Conservation (phyloP, 1,139 yeast species). For the Kluyveromyces sp. region DNA sequence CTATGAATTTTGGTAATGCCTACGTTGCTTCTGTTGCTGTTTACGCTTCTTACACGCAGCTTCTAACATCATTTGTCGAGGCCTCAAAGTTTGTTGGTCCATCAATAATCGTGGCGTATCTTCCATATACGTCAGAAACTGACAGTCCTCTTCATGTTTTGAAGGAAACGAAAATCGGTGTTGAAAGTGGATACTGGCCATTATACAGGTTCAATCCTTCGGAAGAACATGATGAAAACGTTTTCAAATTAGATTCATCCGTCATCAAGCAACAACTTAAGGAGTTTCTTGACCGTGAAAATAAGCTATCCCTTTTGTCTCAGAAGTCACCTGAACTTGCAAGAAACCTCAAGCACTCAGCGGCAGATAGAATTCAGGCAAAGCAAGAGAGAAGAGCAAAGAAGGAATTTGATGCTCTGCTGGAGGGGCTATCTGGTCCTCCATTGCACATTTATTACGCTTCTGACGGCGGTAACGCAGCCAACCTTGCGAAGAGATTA, state of each 20-base stretch:
- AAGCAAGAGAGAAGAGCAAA: slow-evolving; percentile 66
- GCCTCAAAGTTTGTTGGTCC: slow-evolving; percentile 89
- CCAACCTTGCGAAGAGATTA: slow-evolving; percentile 71
- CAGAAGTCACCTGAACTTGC: slow-evolving; percentile 68
- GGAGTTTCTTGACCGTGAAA: slow-evolving; percentile 82
- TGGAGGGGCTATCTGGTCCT: slow-evolving; percentile 89
- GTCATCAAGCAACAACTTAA: slow-evolving; percentile 69
- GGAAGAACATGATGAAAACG: slow-evolving; percentile 40
- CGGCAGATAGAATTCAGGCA: slow-evolving; percentile 53
- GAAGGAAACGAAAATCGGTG: slow-evolving; percentile 83
- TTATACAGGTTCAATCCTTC: slow-evolving; percentile 77
- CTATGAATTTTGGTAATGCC: slow-evolving; percentile 86
- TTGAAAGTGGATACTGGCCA: slow-evolving; percentile 95
- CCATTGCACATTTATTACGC: slow-evolving; percentile 87
- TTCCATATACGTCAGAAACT: slow-evolving; percentile 64
- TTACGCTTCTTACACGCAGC: slow-evolving; percentile 88
- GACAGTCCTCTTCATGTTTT: slow-evolving; percentile 69
- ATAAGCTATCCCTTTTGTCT: slow-evolving; percentile 72
- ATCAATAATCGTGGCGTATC: slow-evolving; percentile 80
- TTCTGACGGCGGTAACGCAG: slow-evolving; percentile 94
- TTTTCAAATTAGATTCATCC: slow-evolving; percentile 78
- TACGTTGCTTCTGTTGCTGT: slow-evolving; percentile 95
- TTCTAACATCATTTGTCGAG: slow-evolving; percentile 80
- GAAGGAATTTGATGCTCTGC: slow-evolving; percentile 65
- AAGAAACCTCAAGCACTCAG: slow-evolving; percentile 58